Evolutionary conservation across 257 asterid species (phyloP), one percentile per base, ranked within the genome.

Genomic region (Oldenlandia corymbosa): DNA sequence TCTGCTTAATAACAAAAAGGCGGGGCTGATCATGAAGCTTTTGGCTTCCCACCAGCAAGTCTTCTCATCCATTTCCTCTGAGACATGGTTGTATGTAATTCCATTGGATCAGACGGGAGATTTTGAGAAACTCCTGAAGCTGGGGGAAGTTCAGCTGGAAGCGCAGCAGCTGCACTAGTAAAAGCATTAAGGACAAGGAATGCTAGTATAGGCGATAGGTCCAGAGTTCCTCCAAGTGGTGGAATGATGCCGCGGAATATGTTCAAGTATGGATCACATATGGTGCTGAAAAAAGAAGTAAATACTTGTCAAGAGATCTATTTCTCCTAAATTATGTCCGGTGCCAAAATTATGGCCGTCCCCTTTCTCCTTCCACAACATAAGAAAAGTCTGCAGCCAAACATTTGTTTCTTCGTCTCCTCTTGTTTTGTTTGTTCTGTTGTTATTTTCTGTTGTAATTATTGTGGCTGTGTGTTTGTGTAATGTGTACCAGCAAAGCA

Each of bases 181-280:
- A 88, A 76, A 71, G 82, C 91, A 58, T 91, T 88, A 60, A 88
- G 66, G 69, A 86, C 85, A 14, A 88, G 88, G 73, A 91, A 88
- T 17, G 98, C 98, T 58, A 91, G 54, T 59, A 91, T 81, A 0
- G 96, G 98, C 1, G 98, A 88, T 42, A 91, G 80, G 68, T 92
- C 99, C 50, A 92, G 82, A 7, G 89, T 78, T 70, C 99, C 98
- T 71, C 99, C 99, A 21, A 89, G 90, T 37, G 99, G 98, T 52
- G 98, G 96, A 67, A 92, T 89, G 69, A 92, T 62, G 60, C 98
- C 97, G 0, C 97, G 92, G 83, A 92, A 89, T 78, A 92, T 80
- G 82, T 92, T 89, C 94, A 89, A 73, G 81, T 92, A 92, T 10
- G 99, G 99, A 63, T 92, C 97, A 27, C 99, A 92, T 66, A 92